Percentiles rank a stretch among this genome's conserved stretches.
These are phyloP conservation scores for Ophiocordyceps camponoti-saundersi DNA, from an alignment of 2,329 filamentous ascomycete species.

Conservation along the genomic window DNA sequence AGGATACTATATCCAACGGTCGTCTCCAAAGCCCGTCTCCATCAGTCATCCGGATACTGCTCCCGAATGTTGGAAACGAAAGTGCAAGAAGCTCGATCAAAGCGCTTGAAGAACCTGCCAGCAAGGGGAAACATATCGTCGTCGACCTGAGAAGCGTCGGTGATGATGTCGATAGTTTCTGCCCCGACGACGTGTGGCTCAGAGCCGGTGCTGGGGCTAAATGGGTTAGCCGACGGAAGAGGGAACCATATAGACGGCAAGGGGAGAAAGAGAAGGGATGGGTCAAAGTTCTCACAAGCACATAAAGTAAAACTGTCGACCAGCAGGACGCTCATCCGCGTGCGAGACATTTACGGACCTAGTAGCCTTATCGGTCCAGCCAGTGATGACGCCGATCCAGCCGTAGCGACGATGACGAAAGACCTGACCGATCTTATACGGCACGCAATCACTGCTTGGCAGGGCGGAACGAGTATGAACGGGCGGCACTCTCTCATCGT, in stretches of 20 bases:
- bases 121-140: conserved; percentile 48
- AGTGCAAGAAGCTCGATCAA: conserved; percentile 44
- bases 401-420: conserved; percentile 69
- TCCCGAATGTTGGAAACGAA: conserved; percentile 74
- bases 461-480: conserved; percentile 13
- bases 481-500: conserved; percentile 24
- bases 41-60: conserved; percentile 71
- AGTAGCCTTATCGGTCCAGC: conserved; percentile 47
- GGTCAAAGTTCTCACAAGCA: conserved; percentile 50
- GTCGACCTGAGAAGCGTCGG: conserved; percentile 27
- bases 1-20: too few relatives aligned
- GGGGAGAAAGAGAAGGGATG: too few relatives aligned
- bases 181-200: conserved; percentile 32
- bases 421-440: conserved; percentile 61
- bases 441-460: conserved; percentile 8
- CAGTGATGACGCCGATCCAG: conserved; percentile 68
- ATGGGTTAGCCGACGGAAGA: too few relatives aligned
- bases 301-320: conserved; percentile 49
- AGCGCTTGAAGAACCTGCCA: conserved; percentile 78
- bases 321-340: neutral
- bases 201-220: conserved; percentile 15
- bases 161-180: conserved; percentile 58
- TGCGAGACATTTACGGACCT: neutral
- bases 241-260: neutral
- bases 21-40: neutral